Evolutionary conservation across 2,329 filamentous ascomycete genomes (phyloP).

Genomic region (Cytospora leucostoma): DNA sequence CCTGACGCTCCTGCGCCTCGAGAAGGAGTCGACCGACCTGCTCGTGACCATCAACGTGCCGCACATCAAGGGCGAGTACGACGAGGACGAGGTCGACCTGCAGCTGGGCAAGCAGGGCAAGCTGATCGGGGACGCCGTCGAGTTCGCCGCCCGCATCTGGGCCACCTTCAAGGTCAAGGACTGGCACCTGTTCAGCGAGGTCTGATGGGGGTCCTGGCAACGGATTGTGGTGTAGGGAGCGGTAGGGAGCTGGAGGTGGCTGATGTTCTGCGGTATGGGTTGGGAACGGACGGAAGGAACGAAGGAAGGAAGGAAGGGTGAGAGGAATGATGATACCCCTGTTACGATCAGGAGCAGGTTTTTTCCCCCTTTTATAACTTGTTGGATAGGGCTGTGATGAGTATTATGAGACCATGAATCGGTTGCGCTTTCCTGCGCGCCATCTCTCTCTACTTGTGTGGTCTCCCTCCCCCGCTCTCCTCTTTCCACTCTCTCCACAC

Average conservation of each 20-base stretch:
- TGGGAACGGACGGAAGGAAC: background rate
- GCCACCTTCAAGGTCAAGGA: constrained; percentile 76
- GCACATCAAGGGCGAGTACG: constrained; percentile 73
- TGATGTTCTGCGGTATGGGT: no score
- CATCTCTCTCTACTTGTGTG: background rate
- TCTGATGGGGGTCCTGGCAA: constrained; percentile 31
- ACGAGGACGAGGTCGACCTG: constrained; percentile 70
- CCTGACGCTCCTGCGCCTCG: constrained; percentile 75
- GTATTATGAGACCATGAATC: constrained; percentile 16
- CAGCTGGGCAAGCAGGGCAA: constrained; percentile 66
- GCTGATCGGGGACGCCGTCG: constrained; percentile 68
- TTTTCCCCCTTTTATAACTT: no score
- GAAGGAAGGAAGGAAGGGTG: background rate
- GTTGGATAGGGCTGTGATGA: constrained; percentile 2
- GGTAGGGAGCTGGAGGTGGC: no score
- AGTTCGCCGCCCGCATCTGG: constrained; percentile 69
- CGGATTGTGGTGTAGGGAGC: no score
- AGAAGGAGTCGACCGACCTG: constrained; percentile 75
- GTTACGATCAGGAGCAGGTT: background rate
- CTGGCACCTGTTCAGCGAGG: constrained; percentile 69
- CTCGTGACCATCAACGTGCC: constrained; percentile 88
- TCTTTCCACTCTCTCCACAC: no score
- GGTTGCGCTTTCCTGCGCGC: background rate
- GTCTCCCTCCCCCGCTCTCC: background rate
- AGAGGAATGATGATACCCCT: constrained; percentile 24